Evolutionary conservation across 768 basidiomycete species (phyloP), one percentile per base, ranked within the genome.

Genomic region (Hericium rajendrae): DNA sequence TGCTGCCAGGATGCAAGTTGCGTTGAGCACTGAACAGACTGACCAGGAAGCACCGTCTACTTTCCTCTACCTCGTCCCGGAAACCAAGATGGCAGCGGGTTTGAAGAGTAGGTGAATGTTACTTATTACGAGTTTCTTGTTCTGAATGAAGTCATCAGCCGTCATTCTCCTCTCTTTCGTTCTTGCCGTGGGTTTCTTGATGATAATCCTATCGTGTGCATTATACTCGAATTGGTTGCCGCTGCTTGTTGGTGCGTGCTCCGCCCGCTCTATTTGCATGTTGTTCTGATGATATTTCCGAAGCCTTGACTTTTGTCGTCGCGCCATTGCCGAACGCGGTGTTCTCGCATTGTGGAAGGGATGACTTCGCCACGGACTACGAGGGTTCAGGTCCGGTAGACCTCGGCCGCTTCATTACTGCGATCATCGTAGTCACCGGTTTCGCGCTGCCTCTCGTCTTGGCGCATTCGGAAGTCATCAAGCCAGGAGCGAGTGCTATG

Each of bases 151-250:
- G 9, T 32, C 32, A 32, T 51, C 68, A 97, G 94, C 93, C 67
- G 94, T 98, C 62, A 94, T 98, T 65, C 78, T 97, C 54, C 85
- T 99, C 49, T 94, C 97, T 1, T 97, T 99, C 73, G 91, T 97
- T 54, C 86, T 99, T 52, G 97, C 97, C 6, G 81, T 95, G 15
- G 97, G 97, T n/a, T 99, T 99, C 76, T 75, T 99, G 57, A 82
- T 98, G 67, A 91, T 98, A 67, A 99, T 99, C 70, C 85, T 99
- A 22, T 92, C 92, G 1, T 98, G 97, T 69, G 97, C 97, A 6
- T 75, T 98, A 32, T 98, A 88, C 86, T 74, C 83, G 13, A 99
- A 99, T 70, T 99, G 97, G 97, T 78, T 98, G 20, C 97, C 97
- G 38, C 78, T 99, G 53, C 79, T 98, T 62, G 95, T 97, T 62